Evolutionary conservation across 768 basidiomycete genomes (phyloP).

Genomic region (Tricholoma bakamatsutake): DNA sequence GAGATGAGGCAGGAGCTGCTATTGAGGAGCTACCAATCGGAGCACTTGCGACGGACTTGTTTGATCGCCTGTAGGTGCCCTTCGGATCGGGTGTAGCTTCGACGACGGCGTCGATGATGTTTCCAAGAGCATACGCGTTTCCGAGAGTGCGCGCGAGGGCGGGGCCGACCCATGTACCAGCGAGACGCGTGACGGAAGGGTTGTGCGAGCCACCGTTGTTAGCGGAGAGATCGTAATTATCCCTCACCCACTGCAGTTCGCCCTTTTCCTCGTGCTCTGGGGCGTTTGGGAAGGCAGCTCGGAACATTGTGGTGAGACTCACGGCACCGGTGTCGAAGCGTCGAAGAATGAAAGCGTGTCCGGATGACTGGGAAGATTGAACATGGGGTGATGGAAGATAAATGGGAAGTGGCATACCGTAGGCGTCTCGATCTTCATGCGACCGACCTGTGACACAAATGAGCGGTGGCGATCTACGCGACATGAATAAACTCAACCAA

Average conservation of each 20-base stretch:
- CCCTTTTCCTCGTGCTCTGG: conserved; percentile 68
- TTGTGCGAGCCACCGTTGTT: conserved; percentile 72
- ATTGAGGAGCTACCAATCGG: conserved; percentile 8
- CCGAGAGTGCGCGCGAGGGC: conserved; percentile 64
- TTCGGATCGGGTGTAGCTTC: conserved; percentile 73
- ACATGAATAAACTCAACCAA: conserved; percentile 28
- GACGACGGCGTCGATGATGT: conserved; percentile 60
- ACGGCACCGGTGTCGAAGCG: conserved; percentile 92
- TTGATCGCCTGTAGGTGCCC: conserved; percentile 72
- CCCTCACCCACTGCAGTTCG: conserved; percentile 82
- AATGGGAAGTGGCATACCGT: conserved; percentile 48
- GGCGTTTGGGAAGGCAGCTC: conserved; percentile 86
- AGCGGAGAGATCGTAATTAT: conserved; percentile 65
- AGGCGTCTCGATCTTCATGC: conserved; percentile 77
- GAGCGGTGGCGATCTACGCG: conserved; percentile 1
- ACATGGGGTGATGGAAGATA: conserved; percentile 5
- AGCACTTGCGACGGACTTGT: conserved; percentile 28
- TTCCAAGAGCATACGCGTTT: conserved; percentile 53
- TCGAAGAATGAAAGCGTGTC: conserved; percentile 91
- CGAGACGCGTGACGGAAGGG: conserved; percentile 62
- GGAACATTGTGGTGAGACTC: conserved; percentile 93
- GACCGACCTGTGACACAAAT: conserved; percentile 56
- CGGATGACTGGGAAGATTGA: conserved; percentile 44
- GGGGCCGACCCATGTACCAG: conserved; percentile 82
- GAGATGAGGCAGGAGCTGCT: conserved; percentile 5